Evolutionary conservation across 2,329 filamentous ascomycete species (phyloP).

Genomic region (Colletotrichum kahawae): DNA sequence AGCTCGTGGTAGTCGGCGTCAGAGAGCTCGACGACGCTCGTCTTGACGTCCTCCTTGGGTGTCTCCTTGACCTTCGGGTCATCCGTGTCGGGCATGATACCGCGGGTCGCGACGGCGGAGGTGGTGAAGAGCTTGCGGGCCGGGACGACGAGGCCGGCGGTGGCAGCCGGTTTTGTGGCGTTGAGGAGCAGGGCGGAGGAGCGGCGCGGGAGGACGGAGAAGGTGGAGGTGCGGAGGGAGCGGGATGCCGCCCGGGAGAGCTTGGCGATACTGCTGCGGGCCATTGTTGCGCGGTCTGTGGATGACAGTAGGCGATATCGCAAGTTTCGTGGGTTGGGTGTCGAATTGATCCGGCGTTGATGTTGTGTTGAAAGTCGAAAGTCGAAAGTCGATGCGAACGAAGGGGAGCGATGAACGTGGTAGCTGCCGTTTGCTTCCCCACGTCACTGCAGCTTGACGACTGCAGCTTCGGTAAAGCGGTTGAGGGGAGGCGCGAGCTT

Average conservation of each 20-base stretch:
- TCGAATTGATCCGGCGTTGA: background rate
- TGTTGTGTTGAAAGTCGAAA: background rate
- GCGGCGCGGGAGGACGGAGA: slow-evolving; percentile 8
- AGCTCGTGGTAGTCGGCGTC: slow-evolving; percentile 77
- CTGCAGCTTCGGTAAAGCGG: background rate
- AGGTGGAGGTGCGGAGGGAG: slow-evolving; percentile 32
- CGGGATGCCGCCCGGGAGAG: slow-evolving; percentile 42
- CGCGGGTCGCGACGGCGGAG: slow-evolving; percentile 39
- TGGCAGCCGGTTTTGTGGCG: slow-evolving; percentile 9
- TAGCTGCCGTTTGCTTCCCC: slow-evolving; percentile 19
- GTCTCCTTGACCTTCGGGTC: slow-evolving; percentile 54
- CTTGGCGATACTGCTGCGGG: slow-evolving; percentile 35
- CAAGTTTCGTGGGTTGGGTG: background rate
- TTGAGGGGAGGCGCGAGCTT: background rate
- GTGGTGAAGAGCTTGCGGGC: slow-evolving; percentile 35
- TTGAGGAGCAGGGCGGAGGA: background rate
- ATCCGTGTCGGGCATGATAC: slow-evolving; percentile 64
- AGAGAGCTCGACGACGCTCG: slow-evolving; percentile 64
- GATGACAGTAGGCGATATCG: background rate
- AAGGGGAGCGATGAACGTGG: background rate
- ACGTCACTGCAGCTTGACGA: slow-evolving; percentile 13
- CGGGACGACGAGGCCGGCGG: slow-evolving; percentile 20
- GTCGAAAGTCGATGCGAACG: background rate
- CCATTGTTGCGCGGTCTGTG: slow-evolving; percentile 28
- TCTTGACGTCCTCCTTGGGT: slow-evolving; percentile 43